Base-by-base conservation (phyloP, 2,329 filamentous ascomycete genomes). In the Fusarium paranaense region DNA sequence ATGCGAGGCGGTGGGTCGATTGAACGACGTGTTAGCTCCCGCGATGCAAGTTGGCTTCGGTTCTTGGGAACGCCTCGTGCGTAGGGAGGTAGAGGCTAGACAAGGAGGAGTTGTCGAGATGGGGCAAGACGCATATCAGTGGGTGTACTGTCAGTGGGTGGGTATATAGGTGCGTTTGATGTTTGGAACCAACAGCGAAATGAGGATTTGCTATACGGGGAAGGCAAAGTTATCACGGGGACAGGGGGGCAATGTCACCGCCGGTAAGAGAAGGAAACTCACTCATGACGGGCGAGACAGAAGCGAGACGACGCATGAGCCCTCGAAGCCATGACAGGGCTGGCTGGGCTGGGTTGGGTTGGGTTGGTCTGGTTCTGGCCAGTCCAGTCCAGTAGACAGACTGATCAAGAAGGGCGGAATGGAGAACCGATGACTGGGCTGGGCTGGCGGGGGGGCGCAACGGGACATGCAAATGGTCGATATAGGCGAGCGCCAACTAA, bases 221-320 rank as follows among this genome's bases (percentile, higher is more conserved):
- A 30, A 52, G 18, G 47, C 25, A 52, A 52, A 32, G 47, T 52
- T 52, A 52, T 52, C 47, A 52, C 18, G 63, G 60, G 52, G 65
- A 59, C 61, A 69, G 42, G 68, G 72, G 66, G 62, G 54, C 14
- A 75, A 22, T 67, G 69, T 72, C 72, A 74, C 71, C 50, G 60
- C 62, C 64, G 71, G 42, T 50, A 52, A 58, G 62, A 62, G 61
- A 16, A 35, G 40, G 33, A 72, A 50, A 42, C 27, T 54, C 61
- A 35, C 50, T 18, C 68, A 70, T 67, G 66, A 66, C 33, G 71
- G 62, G 64, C 54, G 42, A 62, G 45, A 57, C 32, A 64, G 62
- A 73, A 75, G 72, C 72, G 72, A 73, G 72, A 73, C 61, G 69
- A 70, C 61, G 61, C 64, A 74, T 74, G 71, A 69, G 62, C 65